Base-by-base conservation (phyloP, 805 yeast genomes). In the Zygoascus ofunaensis region DNA sequence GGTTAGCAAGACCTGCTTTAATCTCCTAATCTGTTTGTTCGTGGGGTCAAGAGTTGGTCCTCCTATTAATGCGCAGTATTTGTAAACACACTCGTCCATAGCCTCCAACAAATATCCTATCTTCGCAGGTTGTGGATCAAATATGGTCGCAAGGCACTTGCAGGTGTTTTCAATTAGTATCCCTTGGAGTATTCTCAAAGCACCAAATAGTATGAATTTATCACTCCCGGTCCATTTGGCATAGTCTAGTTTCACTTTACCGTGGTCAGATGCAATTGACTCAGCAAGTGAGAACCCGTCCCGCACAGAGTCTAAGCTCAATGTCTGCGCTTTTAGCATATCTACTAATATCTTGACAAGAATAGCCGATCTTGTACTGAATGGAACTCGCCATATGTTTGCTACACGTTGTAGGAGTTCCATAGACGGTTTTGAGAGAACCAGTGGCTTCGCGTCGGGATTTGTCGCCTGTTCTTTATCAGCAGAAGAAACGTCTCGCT, bases 381-480 rank as follows among this genome's bases (percentile, higher is more conserved):
- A 59, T 47, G 71, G 72, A 3, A 81, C 58, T 46, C 82, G 64
- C 92, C 92, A 83, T 43, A 74, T 65, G 34, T 64, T 68, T 4
- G 76, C 64, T 43, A 76, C 73, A 14, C 67, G 58, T 1, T 56
- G 59, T 2, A 81, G 53, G 10, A 81, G 57, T 37, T 65, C 68
- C 5, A 61, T 57, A 0, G 75, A 64, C 15, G 67, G 57, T 47
- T 73, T 74, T 1, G 78, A 63, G n/a, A 72, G 50, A 17, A 65
- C 39, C 8, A 58, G 42, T 3, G 55, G 52, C 10, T 39, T 43
- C 8, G 50, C 36, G 4, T 54, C 50, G 8, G 55, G 53, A 40
- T 47, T 48, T n/a, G 37, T 23, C 12, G 41, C 52, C 7, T 47
- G 46, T 39, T 53, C 52, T 8, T 39, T 30, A 8, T 45, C 49